Evolutionary conservation across 164 flowering plant species (phyloP).

Genomic region (Protea cynaroides): DNA sequence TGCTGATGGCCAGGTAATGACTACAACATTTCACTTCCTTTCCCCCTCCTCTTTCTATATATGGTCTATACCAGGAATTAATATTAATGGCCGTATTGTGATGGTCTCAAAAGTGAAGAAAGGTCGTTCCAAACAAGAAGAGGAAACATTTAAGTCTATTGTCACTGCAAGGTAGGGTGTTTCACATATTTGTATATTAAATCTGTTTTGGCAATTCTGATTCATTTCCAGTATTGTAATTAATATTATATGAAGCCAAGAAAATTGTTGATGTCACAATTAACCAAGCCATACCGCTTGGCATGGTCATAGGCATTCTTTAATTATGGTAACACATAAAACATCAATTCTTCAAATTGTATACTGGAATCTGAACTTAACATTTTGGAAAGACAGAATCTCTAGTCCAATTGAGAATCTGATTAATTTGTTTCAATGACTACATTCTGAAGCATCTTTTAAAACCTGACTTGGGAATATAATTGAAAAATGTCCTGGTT

Average conservation of each 20-base stretch:
- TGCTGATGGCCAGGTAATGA: constrained; percentile 70
- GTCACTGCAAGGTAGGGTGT: constrained; percentile 53
- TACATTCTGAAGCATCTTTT: too few species aligned
- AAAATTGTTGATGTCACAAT: background rate
- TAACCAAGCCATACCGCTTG: background rate
- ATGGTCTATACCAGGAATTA: background rate
- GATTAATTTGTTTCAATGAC: too few species aligned
- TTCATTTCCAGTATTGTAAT: background rate
- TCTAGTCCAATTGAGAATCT: too few species aligned
- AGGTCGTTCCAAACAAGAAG: constrained; percentile 48
- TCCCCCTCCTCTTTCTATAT: background rate
- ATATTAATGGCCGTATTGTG: constrained; percentile 1
- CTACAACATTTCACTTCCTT: background rate
- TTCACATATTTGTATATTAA: background rate
- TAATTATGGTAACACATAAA: too few species aligned
- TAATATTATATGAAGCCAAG: background rate
- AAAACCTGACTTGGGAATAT: too few species aligned
- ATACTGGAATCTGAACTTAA: too few species aligned
- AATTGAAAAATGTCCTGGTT: too few species aligned
- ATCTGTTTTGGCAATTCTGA: background rate
- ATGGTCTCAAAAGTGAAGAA: constrained; percentile 55
- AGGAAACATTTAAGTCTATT: constrained; percentile 46
- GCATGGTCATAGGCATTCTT: too few species aligned
- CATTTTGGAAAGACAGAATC: too few species aligned
- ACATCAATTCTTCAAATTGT: too few species aligned